Conservation (phyloP, 1,139 yeast species). For the Yamadazyma trypodendri region DNA sequence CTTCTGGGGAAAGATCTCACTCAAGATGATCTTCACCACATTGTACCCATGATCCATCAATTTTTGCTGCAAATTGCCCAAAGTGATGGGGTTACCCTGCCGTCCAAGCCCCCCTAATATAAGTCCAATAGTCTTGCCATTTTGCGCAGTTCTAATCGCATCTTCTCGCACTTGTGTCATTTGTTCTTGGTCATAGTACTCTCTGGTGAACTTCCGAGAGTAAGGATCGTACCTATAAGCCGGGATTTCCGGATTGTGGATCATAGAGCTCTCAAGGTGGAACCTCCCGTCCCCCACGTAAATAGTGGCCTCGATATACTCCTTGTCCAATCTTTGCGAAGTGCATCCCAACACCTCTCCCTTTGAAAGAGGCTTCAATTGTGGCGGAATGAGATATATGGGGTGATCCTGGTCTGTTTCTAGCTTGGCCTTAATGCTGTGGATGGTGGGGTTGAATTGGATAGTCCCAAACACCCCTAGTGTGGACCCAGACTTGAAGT, state of each 20-base stretch:
- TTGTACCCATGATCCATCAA: conserved; percentile 56
- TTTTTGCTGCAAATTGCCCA: conserved; percentile 58
- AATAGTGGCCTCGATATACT: conserved; percentile 72
- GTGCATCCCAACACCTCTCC: conserved; percentile 98
- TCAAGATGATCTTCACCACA: conserved; percentile 78
- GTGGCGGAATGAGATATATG: conserved; percentile 77
- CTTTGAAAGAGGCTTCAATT: conserved; percentile 85
- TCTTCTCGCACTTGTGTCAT: conserved; percentile 70
- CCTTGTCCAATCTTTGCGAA: conserved; percentile 69
- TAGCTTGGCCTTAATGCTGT: conserved; percentile 64
- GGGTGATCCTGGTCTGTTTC: conserved; percentile 50
- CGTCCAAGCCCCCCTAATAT: conserved; percentile 95
- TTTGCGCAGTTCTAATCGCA: conserved; percentile 63
- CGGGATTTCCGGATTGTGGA: conserved; percentile 89
- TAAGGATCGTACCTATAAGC: conserved; percentile 96
- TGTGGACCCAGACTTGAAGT: conserved; percentile 62
- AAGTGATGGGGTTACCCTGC: conserved; percentile 85
- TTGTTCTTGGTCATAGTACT: conserved; percentile 82
- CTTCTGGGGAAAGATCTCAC: conserved; percentile 93
- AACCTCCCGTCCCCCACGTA: conserved; percentile 96
- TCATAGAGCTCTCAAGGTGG: conserved; percentile 95
- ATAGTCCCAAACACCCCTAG: conserved; percentile 90
- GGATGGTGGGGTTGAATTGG: conserved; percentile 94
- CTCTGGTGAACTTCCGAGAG: conserved; percentile 84
- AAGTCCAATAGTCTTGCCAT: conserved; percentile 72